Evolutionary conservation across 73 alveolate genomes (phyloP).

Genomic region (Breviolum minutum): DNA sequence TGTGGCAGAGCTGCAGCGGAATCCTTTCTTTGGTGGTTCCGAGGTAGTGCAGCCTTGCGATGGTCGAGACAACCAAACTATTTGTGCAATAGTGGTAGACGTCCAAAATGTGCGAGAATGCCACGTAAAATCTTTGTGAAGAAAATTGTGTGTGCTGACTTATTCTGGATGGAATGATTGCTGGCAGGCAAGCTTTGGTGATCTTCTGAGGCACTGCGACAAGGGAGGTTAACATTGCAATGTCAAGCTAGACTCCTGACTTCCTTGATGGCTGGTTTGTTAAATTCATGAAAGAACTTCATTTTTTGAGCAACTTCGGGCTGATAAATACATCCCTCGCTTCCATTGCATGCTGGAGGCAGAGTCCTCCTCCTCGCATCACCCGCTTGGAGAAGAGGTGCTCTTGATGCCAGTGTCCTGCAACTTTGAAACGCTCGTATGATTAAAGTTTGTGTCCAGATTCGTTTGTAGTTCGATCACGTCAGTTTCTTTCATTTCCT

Average conservation of each 20-base stretch:
- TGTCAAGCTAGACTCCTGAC: too few relatives aligned
- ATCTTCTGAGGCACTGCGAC: background rate
- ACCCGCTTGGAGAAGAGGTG: background rate
- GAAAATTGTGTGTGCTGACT: too few relatives aligned
- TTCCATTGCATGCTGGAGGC: background rate
- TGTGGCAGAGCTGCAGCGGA: constrained; percentile 40
- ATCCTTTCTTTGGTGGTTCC: constrained; percentile 39
- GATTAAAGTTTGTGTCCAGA: background rate
- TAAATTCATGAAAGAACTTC: too few relatives aligned
- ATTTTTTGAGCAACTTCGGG: background rate
- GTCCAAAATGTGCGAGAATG: too few relatives aligned
- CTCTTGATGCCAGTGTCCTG: background rate
- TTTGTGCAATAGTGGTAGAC: too few relatives aligned
- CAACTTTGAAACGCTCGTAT: background rate
- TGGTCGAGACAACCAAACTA: background rate
- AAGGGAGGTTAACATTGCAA: too few relatives aligned
- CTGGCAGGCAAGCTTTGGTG: background rate
- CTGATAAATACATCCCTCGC: background rate
- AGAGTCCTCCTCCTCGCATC: background rate
- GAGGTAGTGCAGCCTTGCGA: background rate
- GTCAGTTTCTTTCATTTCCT: too few relatives aligned
- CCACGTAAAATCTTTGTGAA: too few relatives aligned
- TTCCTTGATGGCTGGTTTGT: too few relatives aligned
- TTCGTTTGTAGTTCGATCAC: background rate
- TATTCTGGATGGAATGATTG: background rate